Conservation (phyloP, 345 rosid species). For the Populus euphratica region DNA sequence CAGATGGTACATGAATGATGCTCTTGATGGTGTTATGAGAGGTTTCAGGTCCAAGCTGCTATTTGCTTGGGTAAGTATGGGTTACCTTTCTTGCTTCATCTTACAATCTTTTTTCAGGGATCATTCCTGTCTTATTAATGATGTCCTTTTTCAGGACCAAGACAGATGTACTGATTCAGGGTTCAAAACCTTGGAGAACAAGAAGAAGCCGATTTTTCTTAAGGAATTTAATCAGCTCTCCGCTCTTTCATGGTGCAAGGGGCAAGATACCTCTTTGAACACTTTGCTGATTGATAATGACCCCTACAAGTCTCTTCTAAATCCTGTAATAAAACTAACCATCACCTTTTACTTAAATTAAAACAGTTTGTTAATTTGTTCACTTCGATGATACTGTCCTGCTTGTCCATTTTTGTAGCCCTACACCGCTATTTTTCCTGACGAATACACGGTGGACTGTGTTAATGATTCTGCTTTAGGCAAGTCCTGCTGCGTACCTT, state of each 20-base stretch:
- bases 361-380: not conserved
- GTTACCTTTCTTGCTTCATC: too few species aligned
- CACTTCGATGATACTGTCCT: too few species aligned
- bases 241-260: not conserved
- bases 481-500: not conserved
- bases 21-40: constrained; percentile 18
- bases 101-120: too few species aligned
- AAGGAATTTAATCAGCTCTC: constrained; percentile 32
- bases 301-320: constrained; percentile 44
- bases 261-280: constrained; percentile 20
- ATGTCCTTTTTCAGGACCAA: constrained; percentile 29
- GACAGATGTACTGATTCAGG: constrained; percentile 32
- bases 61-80: constrained; percentile 31
- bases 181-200: constrained; percentile 23
- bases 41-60: constrained; percentile 25
- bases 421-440: constrained; percentile 31
- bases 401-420: constrained; percentile 21
- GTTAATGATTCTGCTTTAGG: constrained; percentile 4
- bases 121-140: not conserved
- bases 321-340: constrained; percentile 31
- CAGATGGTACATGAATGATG: constrained; percentile 23
- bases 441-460: constrained; percentile 8
- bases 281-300: constrained; percentile 38
- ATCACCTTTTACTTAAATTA: not conserved
- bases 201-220: constrained; percentile 27